Evolutionary conservation across 805 yeast genomes (phyloP).

Genomic region (Isabelozyma gotoi): DNA sequence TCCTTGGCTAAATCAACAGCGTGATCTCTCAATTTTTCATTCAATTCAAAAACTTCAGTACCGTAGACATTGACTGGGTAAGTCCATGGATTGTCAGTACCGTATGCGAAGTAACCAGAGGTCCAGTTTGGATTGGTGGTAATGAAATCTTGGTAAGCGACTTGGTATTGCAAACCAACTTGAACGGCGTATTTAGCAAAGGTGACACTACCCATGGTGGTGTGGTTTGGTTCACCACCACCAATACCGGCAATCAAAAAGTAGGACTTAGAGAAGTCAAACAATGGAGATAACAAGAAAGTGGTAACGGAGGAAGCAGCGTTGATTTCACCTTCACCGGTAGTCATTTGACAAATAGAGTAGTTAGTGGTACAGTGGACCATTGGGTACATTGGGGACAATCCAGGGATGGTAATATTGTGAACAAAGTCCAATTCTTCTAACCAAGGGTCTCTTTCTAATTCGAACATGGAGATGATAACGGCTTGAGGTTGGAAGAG

Average conservation of each 20-base stretch:
- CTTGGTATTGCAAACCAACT: slow-evolving; percentile 58
- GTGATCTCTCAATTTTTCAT: slow-evolving; percentile 56
- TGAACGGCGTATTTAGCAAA: slow-evolving; percentile 62
- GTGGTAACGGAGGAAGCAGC: slow-evolving; percentile 63
- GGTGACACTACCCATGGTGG: slow-evolving; percentile 60
- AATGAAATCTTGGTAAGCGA: slow-evolving; percentile 47
- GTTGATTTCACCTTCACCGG: slow-evolving; percentile 69
- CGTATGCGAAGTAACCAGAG: slow-evolving; percentile 58
- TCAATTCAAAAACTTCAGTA: slow-evolving; percentile 63
- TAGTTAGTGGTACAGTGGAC: slow-evolving; percentile 55
- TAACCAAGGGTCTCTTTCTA: slow-evolving; percentile 55
- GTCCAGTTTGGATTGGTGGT: slow-evolving; percentile 49
- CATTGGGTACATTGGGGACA: slow-evolving; percentile 58
- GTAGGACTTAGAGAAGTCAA: slow-evolving; percentile 59
- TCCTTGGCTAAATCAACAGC: slow-evolving; percentile 51
- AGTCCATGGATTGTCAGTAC: slow-evolving; percentile 46
- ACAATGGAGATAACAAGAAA: slow-evolving; percentile 49
- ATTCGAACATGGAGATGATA: slow-evolving; percentile 54
- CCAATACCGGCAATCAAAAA: slow-evolving; percentile 67
- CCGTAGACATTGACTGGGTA: slow-evolving; percentile 60
- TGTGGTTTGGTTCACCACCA: slow-evolving; percentile 57
- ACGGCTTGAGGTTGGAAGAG: slow-evolving; percentile 53
- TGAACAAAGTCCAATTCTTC: slow-evolving; percentile 45
- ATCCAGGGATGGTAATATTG: slow-evolving; percentile 64
- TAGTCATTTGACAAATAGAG: slow-evolving; percentile 57